Percentiles rank a stretch among this genome's conserved stretches.
These are phyloP conservation scores for Asterochloris erici DNA, from an alignment of 139 green algal genomes.

Conservation along the genomic window DNA sequence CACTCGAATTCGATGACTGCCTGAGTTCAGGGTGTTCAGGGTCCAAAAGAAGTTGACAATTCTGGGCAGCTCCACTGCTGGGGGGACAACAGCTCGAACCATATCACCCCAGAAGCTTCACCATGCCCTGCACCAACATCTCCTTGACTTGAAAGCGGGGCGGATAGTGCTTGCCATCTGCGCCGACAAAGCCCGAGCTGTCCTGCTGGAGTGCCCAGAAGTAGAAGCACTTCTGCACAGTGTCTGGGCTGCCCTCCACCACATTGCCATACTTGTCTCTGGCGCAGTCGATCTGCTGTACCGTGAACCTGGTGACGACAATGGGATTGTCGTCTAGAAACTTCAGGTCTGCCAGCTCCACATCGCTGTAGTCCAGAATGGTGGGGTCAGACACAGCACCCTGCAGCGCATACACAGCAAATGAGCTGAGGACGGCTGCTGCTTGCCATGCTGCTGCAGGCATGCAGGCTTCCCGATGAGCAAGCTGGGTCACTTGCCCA, in stretches of 20 bases:
- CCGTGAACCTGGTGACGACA: constrained; percentile 75
- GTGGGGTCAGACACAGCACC: constrained; percentile 73
- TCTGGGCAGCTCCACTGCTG: too few relatives aligned
- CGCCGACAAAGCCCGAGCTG: constrained; percentile 54
- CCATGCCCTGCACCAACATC: constrained; percentile 74
- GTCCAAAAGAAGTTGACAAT: too few relatives aligned
- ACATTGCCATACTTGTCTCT: constrained; percentile 81
- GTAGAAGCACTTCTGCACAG: constrained; percentile 73
- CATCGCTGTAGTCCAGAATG: constrained; percentile 89
- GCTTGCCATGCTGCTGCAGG: too few relatives aligned
- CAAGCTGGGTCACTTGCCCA: neutral
- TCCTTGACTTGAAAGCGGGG: constrained; percentile 84
- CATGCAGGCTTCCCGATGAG: too few relatives aligned
- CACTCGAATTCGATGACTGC: too few relatives aligned
- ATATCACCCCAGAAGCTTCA: constrained; percentile 45
- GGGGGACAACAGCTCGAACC: neutral
- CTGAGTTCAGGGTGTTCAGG: too few relatives aligned
- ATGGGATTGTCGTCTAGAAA: constrained; percentile 81
- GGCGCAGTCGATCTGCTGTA: constrained; percentile 60
- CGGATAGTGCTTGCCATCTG: constrained; percentile 67
- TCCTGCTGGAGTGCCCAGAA: constrained; percentile 84
- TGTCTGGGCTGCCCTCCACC: constrained; percentile 74
- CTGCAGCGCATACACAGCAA: constrained; percentile 23
- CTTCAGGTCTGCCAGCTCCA: constrained; percentile 85
- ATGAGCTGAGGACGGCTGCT: too few relatives aligned